A percentile compares a stretch with the other conserved stretches of the same genome.
Conservation (phyloP, 345 rosid genomes). For the Salix brachista region DNA sequence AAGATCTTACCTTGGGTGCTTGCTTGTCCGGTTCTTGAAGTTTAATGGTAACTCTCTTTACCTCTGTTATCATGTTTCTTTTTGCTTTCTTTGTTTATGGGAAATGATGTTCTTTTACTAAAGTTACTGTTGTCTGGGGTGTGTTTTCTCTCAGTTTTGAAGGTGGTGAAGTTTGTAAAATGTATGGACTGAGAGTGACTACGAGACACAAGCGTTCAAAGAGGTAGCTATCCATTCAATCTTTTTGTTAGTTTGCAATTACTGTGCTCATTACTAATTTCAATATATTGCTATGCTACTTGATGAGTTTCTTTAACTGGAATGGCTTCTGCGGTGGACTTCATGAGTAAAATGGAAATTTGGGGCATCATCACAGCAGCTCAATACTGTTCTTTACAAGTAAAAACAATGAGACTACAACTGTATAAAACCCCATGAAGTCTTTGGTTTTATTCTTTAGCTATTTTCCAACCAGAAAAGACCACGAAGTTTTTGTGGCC, state of each 20-base stretch:
- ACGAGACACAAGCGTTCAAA: conserved; percentile 74
- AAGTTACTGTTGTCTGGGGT: conserved; percentile 17
- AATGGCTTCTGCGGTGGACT: conserved; percentile 21
- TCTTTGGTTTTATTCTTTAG: conserved; percentile 22
- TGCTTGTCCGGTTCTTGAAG: conserved; percentile 17
- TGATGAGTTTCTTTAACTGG: conserved; percentile 32
- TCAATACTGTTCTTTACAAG: conserved; percentile 8
- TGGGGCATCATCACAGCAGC: conserved; percentile 12
- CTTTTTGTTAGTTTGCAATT: conserved; percentile 28
- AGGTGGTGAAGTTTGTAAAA: conserved; percentile 41
- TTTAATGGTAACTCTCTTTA: conserved; percentile 25
- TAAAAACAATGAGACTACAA: not conserved
- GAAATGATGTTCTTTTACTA: conserved; percentile 10
- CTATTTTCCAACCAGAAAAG: conserved; percentile 6
- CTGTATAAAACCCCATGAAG: not conserved
- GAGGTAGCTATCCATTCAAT: conserved; percentile 46
- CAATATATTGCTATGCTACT: conserved; percentile 17
- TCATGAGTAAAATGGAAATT: conserved; percentile 13
- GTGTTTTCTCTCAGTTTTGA: conserved; percentile 41
- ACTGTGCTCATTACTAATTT: conserved; percentile 10
- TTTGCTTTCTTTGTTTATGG: conserved; percentile 1
- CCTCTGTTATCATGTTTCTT: conserved; percentile 8
- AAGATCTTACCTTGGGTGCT: conserved; percentile 14
- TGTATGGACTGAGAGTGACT: conserved; percentile 50
- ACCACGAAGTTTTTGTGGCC: conserved; percentile 20